Percentiles rank a stretch among this genome's conserved stretches.
Evolutionary conservation across 139 green algal genomes (phyloP).

Genomic region (Raphidocelis subcapitata): DNA sequence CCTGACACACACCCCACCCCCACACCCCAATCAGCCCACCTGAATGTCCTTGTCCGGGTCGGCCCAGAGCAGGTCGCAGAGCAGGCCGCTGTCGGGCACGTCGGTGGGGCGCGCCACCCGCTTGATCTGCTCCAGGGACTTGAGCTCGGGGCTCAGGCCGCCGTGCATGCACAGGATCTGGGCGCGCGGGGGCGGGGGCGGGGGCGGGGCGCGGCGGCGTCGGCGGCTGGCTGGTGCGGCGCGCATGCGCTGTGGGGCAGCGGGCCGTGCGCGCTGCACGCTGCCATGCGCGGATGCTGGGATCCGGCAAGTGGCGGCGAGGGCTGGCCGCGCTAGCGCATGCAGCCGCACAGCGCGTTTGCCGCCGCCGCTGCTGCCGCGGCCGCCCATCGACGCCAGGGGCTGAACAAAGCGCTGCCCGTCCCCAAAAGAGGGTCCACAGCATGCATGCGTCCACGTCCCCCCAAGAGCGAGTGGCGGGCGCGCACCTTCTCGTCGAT

Average conservation of each 20-base stretch:
- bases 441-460: not conserved
- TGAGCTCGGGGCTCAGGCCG: slow-evolving; percentile 97
- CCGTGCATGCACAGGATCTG: slow-evolving; percentile 99
- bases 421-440: too few species aligned
- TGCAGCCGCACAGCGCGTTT: too few species aligned
- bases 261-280: too few species aligned
- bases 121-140: slow-evolving; percentile 98
- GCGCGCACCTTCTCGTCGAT: slow-evolving; percentile 95
- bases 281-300: too few species aligned
- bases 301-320: too few species aligned
- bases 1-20: too few species aligned
- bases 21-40: too few species aligned
- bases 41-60: slow-evolving; percentile 98
- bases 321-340: too few species aligned
- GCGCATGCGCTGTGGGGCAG: too few species aligned
- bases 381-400: not conserved
- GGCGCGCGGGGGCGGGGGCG: too few species aligned
- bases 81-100: slow-evolving; percentile 95
- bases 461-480: not conserved
- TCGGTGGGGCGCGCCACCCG: slow-evolving; percentile 94
- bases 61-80: slow-evolving; percentile 99
- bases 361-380: not conserved
- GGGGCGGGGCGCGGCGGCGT: not conserved
- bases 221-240: too few species aligned
- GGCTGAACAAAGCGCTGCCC: too few species aligned